Base-by-base conservation (phyloP, 805 yeast species). In the Wickerhamiella shivajii region DNA sequence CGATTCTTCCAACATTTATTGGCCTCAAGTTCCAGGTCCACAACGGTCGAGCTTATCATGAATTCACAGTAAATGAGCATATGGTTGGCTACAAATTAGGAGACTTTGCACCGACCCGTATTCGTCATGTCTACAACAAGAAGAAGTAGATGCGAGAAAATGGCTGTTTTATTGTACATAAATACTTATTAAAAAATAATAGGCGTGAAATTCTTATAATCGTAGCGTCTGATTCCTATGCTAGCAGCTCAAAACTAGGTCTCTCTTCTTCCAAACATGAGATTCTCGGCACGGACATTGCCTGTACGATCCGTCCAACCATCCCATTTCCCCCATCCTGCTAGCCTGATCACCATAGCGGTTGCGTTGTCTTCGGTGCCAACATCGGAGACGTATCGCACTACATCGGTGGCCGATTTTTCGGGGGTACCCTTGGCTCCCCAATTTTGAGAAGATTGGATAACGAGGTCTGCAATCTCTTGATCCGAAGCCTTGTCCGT, bases 351-450 rank as follows among this genome's bases (percentile, higher is more conserved):
- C 4, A 90, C 79, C 41, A 77, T 49, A 51, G 95, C 83, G 2
- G 96, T 83, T n/a, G 97, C 93, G 56, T 90, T 90, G 53, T 90
- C 98, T 47, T 80, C 84, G 2, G 93, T 90, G 10, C 93, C 93
- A 6, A 85, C 67, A 26, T 79, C 79, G 50, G 77, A 84, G 8
- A 84, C 77, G 52, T 74, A 90, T 45, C 74, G 67, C 9, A 87
- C 71, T 13, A 90, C 78, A 51, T 85, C 96, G 39, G 70, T 73
- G 0, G 96, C 85, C 23, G 92, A 80, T 28, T 60, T 67, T 46
- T 80, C 93, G 1, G 97, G 94, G 0, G 84, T 70, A 3, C 93
- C 93, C 19, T 60, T 55, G 16, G 70, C 64, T n/a, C 93, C 92
- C 24, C 55, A 45, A 22, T 44, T 35, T 32, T 66, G 60, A 13